A percentile compares a stretch with the other conserved stretches of the same genome.
These are phyloP conservation scores for Lepidium sativum DNA, from an alignment of 345 rosid genomes.

Conservation along the genomic window DNA sequence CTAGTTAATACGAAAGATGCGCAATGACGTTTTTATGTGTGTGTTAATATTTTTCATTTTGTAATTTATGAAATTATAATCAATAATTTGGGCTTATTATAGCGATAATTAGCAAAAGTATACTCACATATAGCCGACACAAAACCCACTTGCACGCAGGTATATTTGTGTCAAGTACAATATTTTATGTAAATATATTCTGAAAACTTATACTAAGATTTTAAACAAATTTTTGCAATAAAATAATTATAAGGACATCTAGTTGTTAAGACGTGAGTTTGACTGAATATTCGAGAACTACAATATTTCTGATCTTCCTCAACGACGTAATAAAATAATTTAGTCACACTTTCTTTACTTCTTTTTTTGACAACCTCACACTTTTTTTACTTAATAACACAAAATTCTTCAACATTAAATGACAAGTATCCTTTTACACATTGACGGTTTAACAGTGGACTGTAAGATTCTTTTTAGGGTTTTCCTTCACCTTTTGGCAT, in stretches of 20 bases:
- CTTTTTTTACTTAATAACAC: not conserved
- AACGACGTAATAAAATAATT: not conserved
- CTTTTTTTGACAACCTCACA: not conserved
- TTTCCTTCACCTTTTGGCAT: not conserved
- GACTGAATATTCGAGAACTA: not conserved
- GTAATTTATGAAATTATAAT: too few relatives aligned
- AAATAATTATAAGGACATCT: not conserved
- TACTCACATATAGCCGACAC: too few relatives aligned
- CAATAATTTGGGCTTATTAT: too few relatives aligned
- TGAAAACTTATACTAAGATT: too few relatives aligned
- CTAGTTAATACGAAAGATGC: conserved; percentile 30
- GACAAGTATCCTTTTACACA: not conserved
- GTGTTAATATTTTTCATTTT: not conserved
- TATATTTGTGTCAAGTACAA: too few relatives aligned
- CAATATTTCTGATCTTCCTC: conserved; percentile 4
- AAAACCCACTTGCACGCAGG: too few relatives aligned
- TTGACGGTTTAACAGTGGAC: not conserved
- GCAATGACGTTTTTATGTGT: conserved; percentile 11
- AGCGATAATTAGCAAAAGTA: too few relatives aligned
- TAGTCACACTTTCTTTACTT: not conserved
- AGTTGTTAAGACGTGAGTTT: conserved; percentile 6
- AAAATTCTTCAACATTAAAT: not conserved
- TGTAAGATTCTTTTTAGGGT: not conserved
- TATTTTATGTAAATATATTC: too few relatives aligned
- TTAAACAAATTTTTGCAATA: not conserved